A percentile compares a stretch with the other conserved stretches of the same genome.
phyloP scores from a whole-genome alignment of 768 basidiomycete genomes.

The Podaxis sp. region DNA sequence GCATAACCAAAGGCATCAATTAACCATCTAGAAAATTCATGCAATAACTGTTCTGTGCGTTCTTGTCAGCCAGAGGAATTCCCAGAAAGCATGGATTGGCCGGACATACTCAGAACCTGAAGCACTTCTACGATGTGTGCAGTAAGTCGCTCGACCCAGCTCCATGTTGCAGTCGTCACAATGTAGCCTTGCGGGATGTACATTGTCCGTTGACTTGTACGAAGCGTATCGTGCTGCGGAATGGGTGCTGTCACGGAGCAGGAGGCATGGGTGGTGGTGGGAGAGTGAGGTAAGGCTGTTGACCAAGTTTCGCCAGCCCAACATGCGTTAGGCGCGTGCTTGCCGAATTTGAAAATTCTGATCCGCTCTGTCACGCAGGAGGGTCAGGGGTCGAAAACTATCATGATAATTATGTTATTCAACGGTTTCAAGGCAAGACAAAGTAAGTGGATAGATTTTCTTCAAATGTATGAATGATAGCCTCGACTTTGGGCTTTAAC shows the following conservation, averaged over 20 bases:
- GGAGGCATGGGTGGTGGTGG: slow-evolving; percentile 12
- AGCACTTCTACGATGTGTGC: background rate
- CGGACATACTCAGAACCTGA: slow-evolving; percentile 7
- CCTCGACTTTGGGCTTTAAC: background rate
- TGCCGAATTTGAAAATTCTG: slow-evolving; percentile 3
- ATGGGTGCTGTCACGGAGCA: background rate
- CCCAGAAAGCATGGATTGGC: background rate
- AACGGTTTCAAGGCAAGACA: background rate
- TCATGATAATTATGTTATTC: too few species aligned
- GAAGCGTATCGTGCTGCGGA: background rate
- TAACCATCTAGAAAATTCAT: background rate
- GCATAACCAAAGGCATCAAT: background rate
- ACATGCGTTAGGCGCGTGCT: slow-evolving; percentile 12
- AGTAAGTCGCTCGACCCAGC: slow-evolving; percentile 4
- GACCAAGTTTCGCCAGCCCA: background rate
- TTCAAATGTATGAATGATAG: background rate
- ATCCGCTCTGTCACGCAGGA: slow-evolving; percentile 4
- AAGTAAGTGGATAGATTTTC: background rate
- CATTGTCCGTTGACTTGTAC: slow-evolving; percentile 2
- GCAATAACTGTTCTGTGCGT: background rate
- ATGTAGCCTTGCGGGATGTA: background rate
- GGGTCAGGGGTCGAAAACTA: too few species aligned
- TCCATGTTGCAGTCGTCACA: background rate
- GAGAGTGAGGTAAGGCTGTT: background rate
- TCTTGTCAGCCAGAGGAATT: background rate